Evolutionary conservation across 2,329 filamentous ascomycete genomes (phyloP).

Genomic region (Epichloe aotearoae): DNA sequence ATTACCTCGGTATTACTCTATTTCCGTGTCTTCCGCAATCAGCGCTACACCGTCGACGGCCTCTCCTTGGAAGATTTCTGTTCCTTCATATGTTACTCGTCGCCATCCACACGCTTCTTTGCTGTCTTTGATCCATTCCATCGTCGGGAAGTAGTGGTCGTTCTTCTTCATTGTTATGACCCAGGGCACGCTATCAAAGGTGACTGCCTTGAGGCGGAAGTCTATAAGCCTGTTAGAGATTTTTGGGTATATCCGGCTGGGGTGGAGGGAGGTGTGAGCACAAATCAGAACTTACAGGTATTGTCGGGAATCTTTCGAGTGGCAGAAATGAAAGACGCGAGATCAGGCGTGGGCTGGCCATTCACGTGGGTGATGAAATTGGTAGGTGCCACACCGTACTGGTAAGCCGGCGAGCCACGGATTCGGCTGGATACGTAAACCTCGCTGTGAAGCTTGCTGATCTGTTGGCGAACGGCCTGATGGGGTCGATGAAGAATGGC

Average conservation of each 20-base stretch:
- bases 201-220: conserved; percentile 93
- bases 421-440: conserved; percentile 87
- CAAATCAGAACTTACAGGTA: conserved; percentile 48
- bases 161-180: conserved; percentile 99
- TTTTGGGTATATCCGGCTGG: neutral
- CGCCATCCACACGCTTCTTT: conserved; percentile 48
- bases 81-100: conserved; percentile 47
- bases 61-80: conserved; percentile 39
- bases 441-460: conserved; percentile 89
- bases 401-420: conserved; percentile 70
- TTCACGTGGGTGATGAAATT: conserved; percentile 98
- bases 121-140: conserved; percentile 54
- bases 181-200: conserved; percentile 97
- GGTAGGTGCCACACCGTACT: conserved; percentile 85
- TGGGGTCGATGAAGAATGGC: conserved; percentile 88
- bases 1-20: conserved; percentile 19
- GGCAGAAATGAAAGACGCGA: conserved; percentile 67
- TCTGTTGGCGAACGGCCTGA: conserved; percentile 93
- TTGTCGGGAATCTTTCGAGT: conserved; percentile 88
- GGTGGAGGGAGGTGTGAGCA: neutral
- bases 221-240: conserved; percentile 35
- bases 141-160: conserved; percentile 78
- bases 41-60: conserved; percentile 34
- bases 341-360: conserved; percentile 67
- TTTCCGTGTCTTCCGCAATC: conserved; percentile 29